Evolutionary conservation across 2,329 filamentous ascomycete genomes (phyloP).

Genomic region (Beauveria pseudobassiana): DNA sequence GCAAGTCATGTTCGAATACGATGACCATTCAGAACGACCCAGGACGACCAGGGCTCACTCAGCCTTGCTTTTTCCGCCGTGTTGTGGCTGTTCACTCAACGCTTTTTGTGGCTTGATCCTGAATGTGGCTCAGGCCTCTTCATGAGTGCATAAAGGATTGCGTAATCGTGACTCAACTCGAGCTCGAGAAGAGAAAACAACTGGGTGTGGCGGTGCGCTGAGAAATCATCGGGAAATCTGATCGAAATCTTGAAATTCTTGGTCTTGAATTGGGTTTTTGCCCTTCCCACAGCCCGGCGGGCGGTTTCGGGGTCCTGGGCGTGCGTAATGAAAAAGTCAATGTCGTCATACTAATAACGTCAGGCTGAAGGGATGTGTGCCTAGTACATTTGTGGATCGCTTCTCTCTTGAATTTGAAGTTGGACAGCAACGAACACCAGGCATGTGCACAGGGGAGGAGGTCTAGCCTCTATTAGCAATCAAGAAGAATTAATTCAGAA

Average conservation of each 20-base stretch:
- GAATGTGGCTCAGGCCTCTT: constrained; percentile 1
- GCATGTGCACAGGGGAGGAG: neutral
- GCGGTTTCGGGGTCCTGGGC: neutral
- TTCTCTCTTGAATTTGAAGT: neutral
- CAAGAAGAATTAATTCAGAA: neutral
- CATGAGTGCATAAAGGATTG: neutral
- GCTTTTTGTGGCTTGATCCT: neutral
- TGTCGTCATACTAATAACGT: constrained; percentile 3
- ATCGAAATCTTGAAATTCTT: constrained; percentile 8
- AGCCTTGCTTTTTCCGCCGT: no score
- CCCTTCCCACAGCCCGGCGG: neutral
- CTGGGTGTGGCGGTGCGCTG: neutral
- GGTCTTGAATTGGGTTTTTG: neutral
- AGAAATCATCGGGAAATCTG: constrained; percentile 1
- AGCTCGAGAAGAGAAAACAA: neutral
- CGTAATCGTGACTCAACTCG: constrained; percentile 5
- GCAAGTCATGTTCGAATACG: neutral
- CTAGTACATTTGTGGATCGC: neutral
- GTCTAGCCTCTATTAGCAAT: no score
- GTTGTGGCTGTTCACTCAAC: neutral
- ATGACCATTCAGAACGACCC: neutral
- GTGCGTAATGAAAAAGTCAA: neutral
- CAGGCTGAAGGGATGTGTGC: no score
- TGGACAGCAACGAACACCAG: neutral
- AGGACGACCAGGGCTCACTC: neutral